Evolutionary conservation across 495 filamentous ascomycete genomes (phyloP).

Genomic region (Aspergillus panamensis): DNA sequence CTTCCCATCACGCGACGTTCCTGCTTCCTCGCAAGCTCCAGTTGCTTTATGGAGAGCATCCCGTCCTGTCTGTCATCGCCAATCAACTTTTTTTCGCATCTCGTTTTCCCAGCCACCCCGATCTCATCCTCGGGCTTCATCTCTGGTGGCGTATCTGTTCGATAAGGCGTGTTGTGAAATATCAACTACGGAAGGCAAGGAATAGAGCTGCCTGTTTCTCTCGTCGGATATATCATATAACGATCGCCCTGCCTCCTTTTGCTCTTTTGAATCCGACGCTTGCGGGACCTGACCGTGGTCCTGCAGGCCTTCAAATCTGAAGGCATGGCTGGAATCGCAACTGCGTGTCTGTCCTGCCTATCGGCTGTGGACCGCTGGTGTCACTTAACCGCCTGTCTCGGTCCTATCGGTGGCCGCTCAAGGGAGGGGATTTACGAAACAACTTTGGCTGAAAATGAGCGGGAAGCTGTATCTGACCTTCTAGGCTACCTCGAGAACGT

Average conservation of each 20-base stretch:
- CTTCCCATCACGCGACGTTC: constrained; percentile 21
- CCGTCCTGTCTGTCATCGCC: constrained; percentile 19
- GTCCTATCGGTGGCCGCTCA: constrained; percentile 63
- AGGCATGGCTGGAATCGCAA: constrained; percentile 44
- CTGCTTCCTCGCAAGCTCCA: constrained; percentile 14
- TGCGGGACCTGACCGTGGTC: constrained; percentile 29
- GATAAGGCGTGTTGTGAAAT: background rate
- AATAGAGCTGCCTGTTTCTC: constrained; percentile 4
- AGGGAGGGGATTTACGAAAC: constrained; percentile 95
- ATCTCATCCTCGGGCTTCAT: constrained; percentile 1
- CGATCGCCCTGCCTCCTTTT: constrained; percentile 17
- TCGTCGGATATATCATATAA: constrained; percentile 8
- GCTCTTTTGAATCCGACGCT: constrained; percentile 18
- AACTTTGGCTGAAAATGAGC: constrained; percentile 90
- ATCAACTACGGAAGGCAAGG: background rate
- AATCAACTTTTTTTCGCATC: constrained; percentile 14
- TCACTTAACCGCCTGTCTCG: constrained; percentile 46
- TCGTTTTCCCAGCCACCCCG: constrained; percentile 4
- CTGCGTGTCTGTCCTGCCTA: constrained; percentile 44
- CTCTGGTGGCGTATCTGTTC: constrained; percentile 3
- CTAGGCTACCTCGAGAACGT: constrained; percentile 96
- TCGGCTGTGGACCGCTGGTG: constrained; percentile 47
- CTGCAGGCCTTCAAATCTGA: constrained; percentile 31
- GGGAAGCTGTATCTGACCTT: constrained; percentile 94
- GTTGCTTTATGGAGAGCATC: constrained; percentile 23